phyloP scores from a whole-genome alignment of 2,329 filamentous ascomycete genomes.

The Stemphylium vesicarium region DNA sequence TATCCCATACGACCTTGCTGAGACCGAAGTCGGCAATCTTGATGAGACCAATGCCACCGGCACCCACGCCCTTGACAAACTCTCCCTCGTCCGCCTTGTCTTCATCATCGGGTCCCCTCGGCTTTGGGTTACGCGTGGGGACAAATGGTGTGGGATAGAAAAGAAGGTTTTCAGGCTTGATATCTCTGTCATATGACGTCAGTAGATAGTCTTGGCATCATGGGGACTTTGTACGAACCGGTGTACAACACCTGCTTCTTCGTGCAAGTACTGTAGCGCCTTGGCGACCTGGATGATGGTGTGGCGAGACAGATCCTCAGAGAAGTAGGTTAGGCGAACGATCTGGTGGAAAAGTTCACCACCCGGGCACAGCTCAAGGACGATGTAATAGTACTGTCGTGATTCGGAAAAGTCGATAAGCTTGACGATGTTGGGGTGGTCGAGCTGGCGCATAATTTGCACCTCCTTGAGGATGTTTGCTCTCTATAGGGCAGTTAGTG shows the following conservation, averaged over 20 bases:
- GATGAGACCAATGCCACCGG: slow-evolving; percentile 90
- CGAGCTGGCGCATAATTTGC: slow-evolving; percentile 95
- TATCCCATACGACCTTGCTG: slow-evolving; percentile 98
- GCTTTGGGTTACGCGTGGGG: slow-evolving; percentile 80
- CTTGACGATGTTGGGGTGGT: slow-evolving; percentile 95
- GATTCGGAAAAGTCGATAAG: slow-evolving; percentile 94
- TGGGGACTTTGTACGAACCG: slow-evolving; percentile 66
- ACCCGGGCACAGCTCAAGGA: slow-evolving; percentile 91
- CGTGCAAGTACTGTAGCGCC: slow-evolving; percentile 90
- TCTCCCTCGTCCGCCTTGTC: slow-evolving; percentile 98
- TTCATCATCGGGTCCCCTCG: slow-evolving; percentile 85
- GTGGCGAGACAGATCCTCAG: slow-evolving; percentile 91
- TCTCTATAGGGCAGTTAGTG: slow-evolving; percentile 67
- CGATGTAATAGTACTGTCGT: slow-evolving; percentile 94
- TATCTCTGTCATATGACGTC: slow-evolving; percentile 70
- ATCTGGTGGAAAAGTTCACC: slow-evolving; percentile 99
- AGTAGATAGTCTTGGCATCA: slow-evolving; percentile 28
- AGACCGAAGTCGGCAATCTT: slow-evolving; percentile 98
- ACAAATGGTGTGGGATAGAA: slow-evolving; percentile 87
- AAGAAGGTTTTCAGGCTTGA: slow-evolving; percentile 96
- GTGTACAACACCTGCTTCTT: slow-evolving; percentile 94
- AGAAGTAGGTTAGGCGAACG: slow-evolving; percentile 97
- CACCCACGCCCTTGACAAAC: slow-evolving; percentile 79
- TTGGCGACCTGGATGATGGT: slow-evolving; percentile 96
- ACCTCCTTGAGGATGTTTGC: slow-evolving; percentile 99